Evolutionary conservation across 202 grass and related monocot species (phyloP), one percentile per base, ranked within the genome.

Genomic region (Setaria italica): DNA sequence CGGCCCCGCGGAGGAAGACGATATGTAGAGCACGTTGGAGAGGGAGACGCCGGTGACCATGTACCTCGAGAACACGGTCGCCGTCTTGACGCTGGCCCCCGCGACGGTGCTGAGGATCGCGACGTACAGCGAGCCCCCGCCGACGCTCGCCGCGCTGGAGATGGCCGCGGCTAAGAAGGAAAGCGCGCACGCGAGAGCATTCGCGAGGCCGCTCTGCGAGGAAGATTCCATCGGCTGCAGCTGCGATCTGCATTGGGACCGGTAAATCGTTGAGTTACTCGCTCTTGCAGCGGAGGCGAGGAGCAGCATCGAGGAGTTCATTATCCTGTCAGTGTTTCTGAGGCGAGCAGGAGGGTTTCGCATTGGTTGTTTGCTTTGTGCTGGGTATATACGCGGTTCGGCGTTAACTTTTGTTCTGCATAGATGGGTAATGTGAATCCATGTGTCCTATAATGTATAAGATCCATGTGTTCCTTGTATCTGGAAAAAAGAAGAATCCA

Each of bases 51-150:
- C 90, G 17, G 88, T 77, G 58, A 92, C 93, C 93, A 95, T 92
- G 90, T 90, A 95, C 3, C 86, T 69, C 12, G 71, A 82, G 85
- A 74, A 82, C 7, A 83, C 70, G 46, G 90, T 82, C 15, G 90
- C 77, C 32, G 43, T 72, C 89, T 92, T 90, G 35, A 89, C 77
- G 87, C 83, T 70, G 6, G 90, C 80, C 30, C 86, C 88, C 4
- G 76, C 69, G 14, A 89, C 86, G 51, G 88, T 19, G 49, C 69
- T 89, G 7, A 92, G 88, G 81, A 90, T 90, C 17, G 83, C 87
- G 7, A 90, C 62, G 67, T 82, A 92, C 57, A 95, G 80, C 0
- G 88, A 90, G 30, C 93, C 90, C n/a, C 93, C 93, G 2, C 93
- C 86, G 13, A 90, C 66, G 16, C 88, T 83, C 4, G 83, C 90